Base-by-base conservation (phyloP, 2,329 filamentous ascomycete species). In the Graphium sp. region DNA sequence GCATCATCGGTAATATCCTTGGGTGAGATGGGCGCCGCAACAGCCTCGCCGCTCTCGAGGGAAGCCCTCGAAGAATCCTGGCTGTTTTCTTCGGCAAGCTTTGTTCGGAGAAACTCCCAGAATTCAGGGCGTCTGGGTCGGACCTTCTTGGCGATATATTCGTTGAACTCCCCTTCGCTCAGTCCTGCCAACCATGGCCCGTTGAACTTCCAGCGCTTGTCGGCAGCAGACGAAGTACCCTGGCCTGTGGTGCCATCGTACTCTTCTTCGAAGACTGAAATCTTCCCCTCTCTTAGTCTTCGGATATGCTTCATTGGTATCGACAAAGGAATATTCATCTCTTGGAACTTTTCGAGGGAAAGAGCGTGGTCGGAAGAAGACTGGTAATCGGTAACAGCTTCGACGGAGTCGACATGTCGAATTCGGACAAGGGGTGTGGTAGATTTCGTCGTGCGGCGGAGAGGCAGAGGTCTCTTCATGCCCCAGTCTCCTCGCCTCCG, bases 361-460 rank as follows among this genome's bases (percentile, higher is more conserved):
- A 83, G 57, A 29, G 74, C 68, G 52, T 92, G 82, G 49, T 93
- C 82, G 32, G 75, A 68, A 1, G 84, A 79, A 21, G 80, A 84
- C 37, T 72, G 64, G 52, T 84, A 95, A 45, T 94, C 84, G 45
- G 85, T 93, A 39, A 94, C 66, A 48, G 84, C 78, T 52, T 94
- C 84, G 40, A 74, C 67, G 3, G 82, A 80, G 56, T 95, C 87
- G 37, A 92, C 65, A 34, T 77, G 66, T 42, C 72, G 74, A 39
- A 95, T 56, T 37, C 81, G 71, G 30, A 93, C 66, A 28, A 80
- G 60, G 7, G 84, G 80, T n/a, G 73, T 74, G 6, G 74, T 71
- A 6, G 72, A 73, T 30, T 70, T 69, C 13, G 72, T 68, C 5
- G 82, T 85, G 4, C 77, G 74, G 47, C 76, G 76, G 7, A 76